Conservation (phyloP, 495 filamentous ascomycete species). For the Hypoxylon subgilvum region DNA sequence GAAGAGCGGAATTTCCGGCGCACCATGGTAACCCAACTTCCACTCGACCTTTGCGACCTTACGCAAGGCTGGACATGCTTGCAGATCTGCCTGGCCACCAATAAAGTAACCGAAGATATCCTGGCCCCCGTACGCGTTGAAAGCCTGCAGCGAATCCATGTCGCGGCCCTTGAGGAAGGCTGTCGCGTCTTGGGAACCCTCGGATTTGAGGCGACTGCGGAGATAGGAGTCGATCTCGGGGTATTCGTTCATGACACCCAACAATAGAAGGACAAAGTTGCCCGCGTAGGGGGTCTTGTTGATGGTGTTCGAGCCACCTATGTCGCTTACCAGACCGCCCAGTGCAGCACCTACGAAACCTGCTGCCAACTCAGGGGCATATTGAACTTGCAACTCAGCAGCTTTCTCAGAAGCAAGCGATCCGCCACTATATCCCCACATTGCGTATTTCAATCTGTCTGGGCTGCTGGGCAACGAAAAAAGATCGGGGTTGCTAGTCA, state of each 20-base stretch:
- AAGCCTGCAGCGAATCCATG: constrained; percentile 35
- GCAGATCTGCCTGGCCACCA: constrained; percentile 42
- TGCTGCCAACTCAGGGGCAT: constrained; percentile 60
- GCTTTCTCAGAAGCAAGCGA: constrained; percentile 61
- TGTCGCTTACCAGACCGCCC: constrained; percentile 49
- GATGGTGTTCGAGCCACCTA: not conserved
- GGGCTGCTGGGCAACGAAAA: constrained; percentile 8
- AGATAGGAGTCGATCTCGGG: constrained; percentile 18
- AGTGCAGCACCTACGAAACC: constrained; percentile 48
- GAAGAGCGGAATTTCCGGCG: constrained; percentile 55
- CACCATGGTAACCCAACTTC: constrained; percentile 50
- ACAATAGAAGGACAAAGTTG: constrained; percentile 32
- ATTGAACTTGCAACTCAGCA: constrained; percentile 55
- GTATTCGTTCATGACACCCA: constrained; percentile 40
- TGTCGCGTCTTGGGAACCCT: constrained; percentile 36
- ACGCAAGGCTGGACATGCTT: constrained; percentile 26
- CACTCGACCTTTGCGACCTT: constrained; percentile 42
- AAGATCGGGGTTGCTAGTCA: not conserved
- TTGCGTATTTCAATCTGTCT: constrained; percentile 35
- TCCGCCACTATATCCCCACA: constrained; percentile 67
- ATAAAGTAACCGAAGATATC: constrained; percentile 51
- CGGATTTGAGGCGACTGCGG: constrained; percentile 26
- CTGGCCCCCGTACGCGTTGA: constrained; percentile 40
- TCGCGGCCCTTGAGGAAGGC: constrained; percentile 41
- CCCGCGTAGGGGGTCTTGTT: constrained; percentile 26